Evolutionary conservation across 2,329 filamentous ascomycete species (phyloP), one percentile per base, ranked within the genome.

Genomic region (Neopestalotiopsis clavispora): DNA sequence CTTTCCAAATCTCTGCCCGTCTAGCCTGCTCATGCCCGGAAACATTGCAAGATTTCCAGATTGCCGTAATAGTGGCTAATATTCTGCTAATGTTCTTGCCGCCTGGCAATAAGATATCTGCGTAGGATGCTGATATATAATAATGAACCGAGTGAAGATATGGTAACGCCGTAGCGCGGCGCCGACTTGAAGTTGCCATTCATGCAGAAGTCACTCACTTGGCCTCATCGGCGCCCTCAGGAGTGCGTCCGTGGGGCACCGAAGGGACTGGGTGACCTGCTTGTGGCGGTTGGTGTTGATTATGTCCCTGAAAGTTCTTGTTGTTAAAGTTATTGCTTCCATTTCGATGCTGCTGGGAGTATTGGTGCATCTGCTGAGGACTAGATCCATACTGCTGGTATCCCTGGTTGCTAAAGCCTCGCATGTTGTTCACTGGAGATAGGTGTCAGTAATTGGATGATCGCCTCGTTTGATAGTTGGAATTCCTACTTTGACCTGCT

Each of bases 401-500:
- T 66, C 87, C 86, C 42, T 83, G 82, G 66, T 87, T 88, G 73
- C 84, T 86, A 78, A 91, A 92, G 66, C 85, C 86, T 74, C 89
- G 87, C 75, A 86, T 85, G 70, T 87, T 87, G 72, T 85, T 86
- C 84, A 90, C 87, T 91, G 74, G 72, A 71, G 71, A 71, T 67
- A 78, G 80, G 79, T 79, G 80, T 83, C 80, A 85, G 80, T 75
- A 45, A 30, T 60, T 30, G 17, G 66, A 68, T 65, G 67, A 70
- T 71, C 67, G 69, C 69, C 67, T 69, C 68, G 68, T 67, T 66
- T 60, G 67, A 72, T 70, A 70, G 68, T 62, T 64, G 59, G 65
- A 69, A 65, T 76, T 91, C 92, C 88, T 90, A 93, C 92, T 92
- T 79, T 92, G 91, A 74, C 87, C 90, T 28, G 23, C 23, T 72